These are phyloP conservation scores for Kwoniella sp. DNA, from an alignment of 768 basidiomycete species.

Conservation along the genomic window DNA sequence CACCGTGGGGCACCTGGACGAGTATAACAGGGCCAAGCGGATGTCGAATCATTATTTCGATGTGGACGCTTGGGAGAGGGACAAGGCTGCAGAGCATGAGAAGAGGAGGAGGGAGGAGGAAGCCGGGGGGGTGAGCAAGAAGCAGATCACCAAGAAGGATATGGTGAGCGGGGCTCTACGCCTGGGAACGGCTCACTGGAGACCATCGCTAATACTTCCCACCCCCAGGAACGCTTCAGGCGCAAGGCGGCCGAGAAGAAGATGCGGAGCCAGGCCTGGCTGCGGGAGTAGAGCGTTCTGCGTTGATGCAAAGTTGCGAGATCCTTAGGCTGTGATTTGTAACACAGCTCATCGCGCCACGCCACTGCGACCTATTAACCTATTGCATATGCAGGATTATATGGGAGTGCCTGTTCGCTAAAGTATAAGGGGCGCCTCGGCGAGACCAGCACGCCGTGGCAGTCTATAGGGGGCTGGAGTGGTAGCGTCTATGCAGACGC, in stretches of 20 bases:
- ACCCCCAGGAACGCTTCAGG: constrained; percentile 43
- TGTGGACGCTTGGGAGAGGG: constrained; percentile 46
- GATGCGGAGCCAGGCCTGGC: constrained; percentile 40
- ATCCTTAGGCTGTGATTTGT: too few species aligned
- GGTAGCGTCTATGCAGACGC: constrained; percentile 15
- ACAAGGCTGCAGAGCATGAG: constrained; percentile 32
- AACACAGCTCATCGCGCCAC: too few species aligned
- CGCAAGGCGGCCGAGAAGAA: constrained; percentile 44
- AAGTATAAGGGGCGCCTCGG: not conserved
- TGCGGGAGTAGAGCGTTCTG: constrained; percentile 34
- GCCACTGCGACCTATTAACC: too few species aligned
- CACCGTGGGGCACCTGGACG: constrained; percentile 43
- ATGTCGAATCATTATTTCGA: constrained; percentile 48
- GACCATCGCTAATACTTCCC: not conserved
- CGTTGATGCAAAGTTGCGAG: too few species aligned
- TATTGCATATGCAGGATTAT: too few species aligned
- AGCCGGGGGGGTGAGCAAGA: constrained; percentile 14
- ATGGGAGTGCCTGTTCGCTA: too few species aligned
- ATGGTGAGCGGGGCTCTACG: constrained; percentile 37
- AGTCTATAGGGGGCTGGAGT: not conserved
- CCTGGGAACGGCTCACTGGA: not conserved
- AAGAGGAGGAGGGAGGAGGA: constrained; percentile 40
- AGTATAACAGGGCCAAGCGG: constrained; percentile 43
- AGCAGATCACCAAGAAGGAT: constrained; percentile 46
- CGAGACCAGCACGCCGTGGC: not conserved